These are phyloP conservation scores for Diplogelasinospora grovesii DNA, from an alignment of 495 filamentous ascomycete species.

Conservation along the genomic window DNA sequence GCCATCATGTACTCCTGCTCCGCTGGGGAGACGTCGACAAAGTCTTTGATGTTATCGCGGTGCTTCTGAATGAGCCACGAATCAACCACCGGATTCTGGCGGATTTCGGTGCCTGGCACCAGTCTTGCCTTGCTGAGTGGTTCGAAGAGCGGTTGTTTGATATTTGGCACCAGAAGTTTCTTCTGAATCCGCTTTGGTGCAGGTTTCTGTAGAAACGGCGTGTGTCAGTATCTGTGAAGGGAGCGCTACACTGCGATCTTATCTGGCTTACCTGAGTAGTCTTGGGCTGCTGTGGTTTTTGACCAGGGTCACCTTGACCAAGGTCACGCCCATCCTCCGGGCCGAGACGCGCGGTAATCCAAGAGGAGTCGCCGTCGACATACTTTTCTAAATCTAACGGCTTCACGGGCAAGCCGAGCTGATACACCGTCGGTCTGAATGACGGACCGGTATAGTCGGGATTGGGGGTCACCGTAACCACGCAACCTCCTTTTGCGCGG, in stretches of 20 bases:
- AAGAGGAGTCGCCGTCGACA: conserved; percentile 36
- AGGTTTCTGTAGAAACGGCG: conserved; percentile 9
- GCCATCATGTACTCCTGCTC: conserved; percentile 48
- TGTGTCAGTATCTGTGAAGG: neutral
- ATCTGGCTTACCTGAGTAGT: conserved; percentile 1
- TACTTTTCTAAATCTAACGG: conserved; percentile 33
- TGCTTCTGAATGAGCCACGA: conserved; percentile 47
- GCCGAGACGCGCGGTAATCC: conserved; percentile 32
- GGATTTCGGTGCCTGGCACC: conserved; percentile 37
- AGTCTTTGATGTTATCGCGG: conserved; percentile 44
- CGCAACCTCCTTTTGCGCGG: conserved; percentile 11
- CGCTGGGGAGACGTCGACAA: conserved; percentile 38
- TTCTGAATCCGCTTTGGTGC: conserved; percentile 7
- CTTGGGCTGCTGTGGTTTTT: conserved; percentile 3
- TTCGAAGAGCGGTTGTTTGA: conserved; percentile 45
- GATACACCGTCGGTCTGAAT: conserved; percentile 23
- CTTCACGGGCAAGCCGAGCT: conserved; percentile 30
- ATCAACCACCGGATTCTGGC: conserved; percentile 36
- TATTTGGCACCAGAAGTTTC: conserved; percentile 38
- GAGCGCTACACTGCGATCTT: neutral
- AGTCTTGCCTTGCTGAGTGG: conserved; percentile 42
- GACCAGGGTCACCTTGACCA: no score
- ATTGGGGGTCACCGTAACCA: conserved; percentile 18
- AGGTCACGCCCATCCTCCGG: conserved; percentile 28
- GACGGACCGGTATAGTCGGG: conserved; percentile 5